These are phyloP conservation scores for Scenedesmus sp. DNA, from an alignment of 163 green algal genomes.

Conservation along the genomic window DNA sequence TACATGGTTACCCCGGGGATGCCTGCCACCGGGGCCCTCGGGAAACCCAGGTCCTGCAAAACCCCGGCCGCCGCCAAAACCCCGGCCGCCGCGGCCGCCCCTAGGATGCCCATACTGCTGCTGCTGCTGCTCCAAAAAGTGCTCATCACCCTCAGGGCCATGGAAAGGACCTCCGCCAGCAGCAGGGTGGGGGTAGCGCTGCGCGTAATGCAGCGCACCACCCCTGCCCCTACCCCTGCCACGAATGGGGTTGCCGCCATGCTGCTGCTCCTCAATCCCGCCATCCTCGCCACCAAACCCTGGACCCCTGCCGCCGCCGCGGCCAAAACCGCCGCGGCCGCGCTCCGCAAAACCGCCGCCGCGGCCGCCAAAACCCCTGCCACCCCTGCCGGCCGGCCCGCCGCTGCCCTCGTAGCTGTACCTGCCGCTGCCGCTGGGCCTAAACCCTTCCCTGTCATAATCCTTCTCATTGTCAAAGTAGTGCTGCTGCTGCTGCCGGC, in stretches of 20 bases:
- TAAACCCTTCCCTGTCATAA: not conserved
- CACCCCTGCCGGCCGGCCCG: not conserved
- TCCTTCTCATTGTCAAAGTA: not conserved
- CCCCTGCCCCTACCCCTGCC: not conserved
- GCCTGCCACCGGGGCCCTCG: not conserved
- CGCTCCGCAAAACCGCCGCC: not conserved
- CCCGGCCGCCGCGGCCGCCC: not conserved
- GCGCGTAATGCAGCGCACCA: not conserved
- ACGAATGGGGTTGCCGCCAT: not conserved
- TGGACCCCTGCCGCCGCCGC: not conserved
- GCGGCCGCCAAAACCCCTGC: not conserved
- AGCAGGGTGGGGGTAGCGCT: not conserved
- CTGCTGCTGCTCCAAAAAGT: not conserved
- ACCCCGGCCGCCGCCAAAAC: not conserved
- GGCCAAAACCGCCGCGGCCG: not conserved
- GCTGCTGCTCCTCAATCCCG: not conserved
- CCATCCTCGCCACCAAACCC: not conserved
- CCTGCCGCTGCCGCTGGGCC: not conserved
- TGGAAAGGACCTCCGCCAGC: not conserved
- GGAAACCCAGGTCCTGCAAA: not conserved
- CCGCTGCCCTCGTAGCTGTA: not conserved
- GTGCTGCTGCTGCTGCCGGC: constrained; percentile 4
- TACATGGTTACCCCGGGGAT: not conserved
- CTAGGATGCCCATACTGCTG: not conserved
- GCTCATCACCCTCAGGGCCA: not conserved